A percentile compares a stretch with the other conserved stretches of the same genome.
Evolutionary conservation across 2,329 filamentous ascomycete genomes (phyloP).

Genomic region (Aspergillus chevalieri): DNA sequence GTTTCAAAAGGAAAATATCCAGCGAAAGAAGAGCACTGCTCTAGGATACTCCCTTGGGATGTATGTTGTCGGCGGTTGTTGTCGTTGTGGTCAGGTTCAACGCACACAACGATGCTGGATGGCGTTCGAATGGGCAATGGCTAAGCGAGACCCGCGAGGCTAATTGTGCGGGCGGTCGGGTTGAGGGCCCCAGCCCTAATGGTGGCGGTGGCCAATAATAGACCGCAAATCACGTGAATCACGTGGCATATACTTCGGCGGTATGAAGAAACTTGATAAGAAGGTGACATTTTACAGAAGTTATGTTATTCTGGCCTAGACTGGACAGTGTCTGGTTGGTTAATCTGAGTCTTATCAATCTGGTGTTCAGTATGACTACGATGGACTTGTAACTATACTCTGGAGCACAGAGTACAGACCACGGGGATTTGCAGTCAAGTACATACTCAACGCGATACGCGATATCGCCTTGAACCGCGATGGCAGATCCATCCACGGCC

Average conservation of each 20-base stretch:
- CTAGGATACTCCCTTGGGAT: constrained; percentile 36
- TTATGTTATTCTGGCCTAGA: too few species aligned
- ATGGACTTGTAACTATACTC: too few species aligned
- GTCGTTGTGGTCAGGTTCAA: constrained; percentile 40
- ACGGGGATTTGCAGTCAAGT: too few species aligned
- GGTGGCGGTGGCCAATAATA: constrained; percentile 21
- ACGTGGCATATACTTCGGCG: too few species aligned
- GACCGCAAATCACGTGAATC: constrained; percentile 22
- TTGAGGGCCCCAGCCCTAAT: constrained; percentile 37
- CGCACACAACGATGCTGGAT: constrained; percentile 39
- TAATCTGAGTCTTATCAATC: too few species aligned
- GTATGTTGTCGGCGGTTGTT: constrained; percentile 43
- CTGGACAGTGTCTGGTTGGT: too few species aligned
- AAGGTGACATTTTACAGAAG: too few species aligned
- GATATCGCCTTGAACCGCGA: too few species aligned
- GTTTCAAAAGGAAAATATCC: constrained; percentile 37
- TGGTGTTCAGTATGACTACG: too few species aligned
- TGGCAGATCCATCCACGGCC: background rate
- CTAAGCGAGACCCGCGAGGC: constrained; percentile 32
- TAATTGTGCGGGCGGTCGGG: constrained; percentile 29
- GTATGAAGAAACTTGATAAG: too few species aligned
- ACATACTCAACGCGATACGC: too few species aligned
- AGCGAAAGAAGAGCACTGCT: constrained; percentile 35
- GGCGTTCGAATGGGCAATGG: constrained; percentile 23
- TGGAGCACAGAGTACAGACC: too few species aligned